These are phyloP conservation scores for Miamiensis avidus DNA, from an alignment of 169 alveolate genomes.

Conservation along the genomic window DNA sequence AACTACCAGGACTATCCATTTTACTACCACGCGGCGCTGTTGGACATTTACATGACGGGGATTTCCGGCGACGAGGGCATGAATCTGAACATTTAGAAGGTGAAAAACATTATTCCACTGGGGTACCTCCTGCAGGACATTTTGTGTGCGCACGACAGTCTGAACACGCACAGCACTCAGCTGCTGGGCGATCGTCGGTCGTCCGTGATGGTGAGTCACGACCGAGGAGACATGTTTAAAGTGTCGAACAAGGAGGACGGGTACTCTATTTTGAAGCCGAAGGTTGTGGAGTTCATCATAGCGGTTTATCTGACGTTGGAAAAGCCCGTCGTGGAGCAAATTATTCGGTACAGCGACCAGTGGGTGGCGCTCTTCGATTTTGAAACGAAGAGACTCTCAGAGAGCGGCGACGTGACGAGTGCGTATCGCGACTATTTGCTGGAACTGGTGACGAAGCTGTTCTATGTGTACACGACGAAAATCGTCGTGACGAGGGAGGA, in stretches of 20 bases:
- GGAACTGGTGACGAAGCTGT: not conserved
- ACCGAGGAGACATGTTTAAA: no score
- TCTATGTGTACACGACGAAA: not conserved
- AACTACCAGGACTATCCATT: constrained; percentile 18
- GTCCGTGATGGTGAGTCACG: no score
- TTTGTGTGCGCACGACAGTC: not conserved
- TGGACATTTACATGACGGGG: not conserved
- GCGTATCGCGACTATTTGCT: not conserved
- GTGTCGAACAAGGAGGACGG: not conserved
- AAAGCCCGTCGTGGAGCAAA: not conserved
- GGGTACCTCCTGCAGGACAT: not conserved
- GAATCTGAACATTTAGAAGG: not conserved
- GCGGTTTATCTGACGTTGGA: not conserved
- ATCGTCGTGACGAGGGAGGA: not conserved
- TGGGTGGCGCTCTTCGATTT: not conserved
- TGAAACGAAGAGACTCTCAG: not conserved
- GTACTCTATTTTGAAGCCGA: not conserved
- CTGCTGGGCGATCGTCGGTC: no score
- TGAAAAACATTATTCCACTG: not conserved
- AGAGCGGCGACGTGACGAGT: not conserved
- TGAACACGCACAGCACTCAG: no score
- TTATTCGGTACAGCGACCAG: not conserved
- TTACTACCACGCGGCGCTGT: constrained; percentile 22
- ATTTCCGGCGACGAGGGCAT: not conserved
- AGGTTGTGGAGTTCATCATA: not conserved